Base-by-base conservation (phyloP, 2,329 filamentous ascomycete genomes). In the Trichoderma breve region DNA sequence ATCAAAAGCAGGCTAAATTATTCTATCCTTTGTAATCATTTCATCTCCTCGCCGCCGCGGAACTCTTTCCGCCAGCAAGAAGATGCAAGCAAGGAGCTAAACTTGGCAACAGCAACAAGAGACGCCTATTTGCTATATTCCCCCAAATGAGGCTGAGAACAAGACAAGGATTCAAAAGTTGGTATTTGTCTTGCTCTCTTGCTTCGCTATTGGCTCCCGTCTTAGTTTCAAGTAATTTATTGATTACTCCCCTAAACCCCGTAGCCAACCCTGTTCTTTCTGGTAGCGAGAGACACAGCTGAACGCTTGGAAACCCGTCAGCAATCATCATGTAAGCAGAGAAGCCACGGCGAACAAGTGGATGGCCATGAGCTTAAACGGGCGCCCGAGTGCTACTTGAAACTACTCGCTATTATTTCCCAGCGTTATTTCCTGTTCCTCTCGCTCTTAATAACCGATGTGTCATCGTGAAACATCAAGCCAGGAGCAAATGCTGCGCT, bases 261-360 rank as follows among this genome's bases (percentile, higher is more conserved):
- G 26, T 32, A 34, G 47, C 4, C 47, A 53, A 14, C 47, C 47
- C n/a, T 21, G 21, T 53, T 21, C 21, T 24, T 14, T 24, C 47
- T 53, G 11, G n/a, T 6, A n/a, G 6, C 21, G n/a, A 18, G 21
- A 53, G n/a, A 53, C 47, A 24, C 47, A 24, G 47, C 47, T 24
- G 21, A 53, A 53, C n/a, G 21, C 47, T 12, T 21, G 4, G 3
- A 32, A 58, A 28, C 7, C 12, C 26, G 51, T 58, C 32, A 67
- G 64, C 64, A 67, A 58, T 67, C 24, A 58, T 67, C 26, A 43
- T 57, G 34, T 67, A 57, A 67, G 24, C 51, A 15, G 57, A 36
- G 32, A 30, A 12, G 14, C 6, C n/a, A 58, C 24, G 51, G 51
- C 64, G 34, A 67, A 30, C 32, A 30, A 58, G 24, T 43, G 51